Percentiles rank a stretch among this genome's conserved stretches.
phyloP scores from a whole-genome alignment of 148 eudicot genomes.

The Rhododendron vialii region DNA sequence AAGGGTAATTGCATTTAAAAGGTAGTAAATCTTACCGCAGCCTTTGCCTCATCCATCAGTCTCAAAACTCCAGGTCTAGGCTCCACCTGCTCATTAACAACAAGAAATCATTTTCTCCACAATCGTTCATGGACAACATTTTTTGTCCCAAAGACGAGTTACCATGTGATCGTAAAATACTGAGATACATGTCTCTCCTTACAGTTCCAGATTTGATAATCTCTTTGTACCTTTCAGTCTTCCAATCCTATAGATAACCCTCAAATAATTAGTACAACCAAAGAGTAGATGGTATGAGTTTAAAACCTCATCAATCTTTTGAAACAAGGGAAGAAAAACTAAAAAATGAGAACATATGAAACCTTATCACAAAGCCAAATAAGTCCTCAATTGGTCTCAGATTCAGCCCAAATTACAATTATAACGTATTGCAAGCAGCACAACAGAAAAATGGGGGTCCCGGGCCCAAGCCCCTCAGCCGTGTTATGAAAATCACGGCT shows the following conservation, averaged over 20 bases:
- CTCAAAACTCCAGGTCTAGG: slow-evolving; percentile 94
- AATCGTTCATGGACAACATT: background rate
- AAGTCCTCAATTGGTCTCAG: background rate
- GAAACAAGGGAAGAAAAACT: background rate
- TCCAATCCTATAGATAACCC: slow-evolving; percentile 76
- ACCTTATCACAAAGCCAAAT: background rate
- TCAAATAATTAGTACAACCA: slow-evolving; percentile 9
- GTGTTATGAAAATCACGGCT: too few relatives aligned
- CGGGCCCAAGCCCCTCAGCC: background rate
- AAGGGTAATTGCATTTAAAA: background rate
- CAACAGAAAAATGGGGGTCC: background rate
- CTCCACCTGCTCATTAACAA: slow-evolving; percentile 58
- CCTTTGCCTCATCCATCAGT: slow-evolving; percentile 96
- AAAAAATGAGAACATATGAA: background rate
- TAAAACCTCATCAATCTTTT: background rate
- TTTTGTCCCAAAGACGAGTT: background rate
- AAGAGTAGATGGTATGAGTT: background rate
- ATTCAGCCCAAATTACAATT: background rate
- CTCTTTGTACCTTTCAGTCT: slow-evolving; percentile 92
- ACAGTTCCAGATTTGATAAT: slow-evolving; percentile 96
- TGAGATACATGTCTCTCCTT: slow-evolving; percentile 24
- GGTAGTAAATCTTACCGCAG: slow-evolving; percentile 60
- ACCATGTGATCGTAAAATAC: background rate
- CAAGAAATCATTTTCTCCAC: slow-evolving; percentile 2
- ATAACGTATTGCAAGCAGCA: background rate